Evolutionary conservation across 2,329 filamentous ascomycete genomes (phyloP).

Genomic region (Fusarium chaquense): DNA sequence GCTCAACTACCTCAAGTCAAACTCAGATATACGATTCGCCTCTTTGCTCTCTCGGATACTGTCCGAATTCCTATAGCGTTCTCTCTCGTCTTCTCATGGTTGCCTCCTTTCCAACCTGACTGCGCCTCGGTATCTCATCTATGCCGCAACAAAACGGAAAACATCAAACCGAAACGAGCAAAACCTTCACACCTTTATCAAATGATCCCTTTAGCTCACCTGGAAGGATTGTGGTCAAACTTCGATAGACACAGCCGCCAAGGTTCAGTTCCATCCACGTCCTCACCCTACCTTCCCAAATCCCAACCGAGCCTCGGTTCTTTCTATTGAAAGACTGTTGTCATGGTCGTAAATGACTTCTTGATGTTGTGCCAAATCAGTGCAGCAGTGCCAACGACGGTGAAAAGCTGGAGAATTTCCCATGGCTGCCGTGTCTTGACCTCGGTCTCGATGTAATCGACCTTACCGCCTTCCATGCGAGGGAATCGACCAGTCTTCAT

Average conservation of each 20-base stretch:
- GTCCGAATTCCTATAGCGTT: slow-evolving; percentile 31
- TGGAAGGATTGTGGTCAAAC: slow-evolving; percentile 5
- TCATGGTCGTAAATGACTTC: slow-evolving; percentile 46
- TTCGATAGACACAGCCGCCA: not conserved
- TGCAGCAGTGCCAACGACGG: slow-evolving; percentile 60
- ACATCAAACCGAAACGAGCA: slow-evolving; percentile 12
- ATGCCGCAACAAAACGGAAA: slow-evolving; percentile 5
- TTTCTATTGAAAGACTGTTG: slow-evolving; percentile 38
- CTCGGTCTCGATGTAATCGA: slow-evolving; percentile 68
- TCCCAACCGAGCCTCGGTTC: slow-evolving; percentile 1
- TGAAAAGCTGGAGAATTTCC: slow-evolving; percentile 68
- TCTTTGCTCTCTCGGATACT: slow-evolving; percentile 31
- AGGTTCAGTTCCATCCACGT: slow-evolving; percentile 3
- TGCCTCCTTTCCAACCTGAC: not conserved
- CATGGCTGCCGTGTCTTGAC: slow-evolving; percentile 66
- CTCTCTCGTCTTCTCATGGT: slow-evolving; percentile 6
- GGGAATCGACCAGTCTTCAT: slow-evolving; percentile 84
- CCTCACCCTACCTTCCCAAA: not conserved
- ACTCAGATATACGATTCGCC: slow-evolving; percentile 2
- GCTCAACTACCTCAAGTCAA: not conserved
- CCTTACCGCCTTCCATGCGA: slow-evolving; percentile 65
- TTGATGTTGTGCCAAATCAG: slow-evolving; percentile 57
- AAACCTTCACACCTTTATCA: slow-evolving; percentile 14
- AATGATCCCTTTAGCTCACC: not conserved
- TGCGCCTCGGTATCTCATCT: slow-evolving; percentile 41